phyloP scores from a whole-genome alignment of 2,329 filamentous ascomycete genomes.

The Seiridium unicorne region DNA sequence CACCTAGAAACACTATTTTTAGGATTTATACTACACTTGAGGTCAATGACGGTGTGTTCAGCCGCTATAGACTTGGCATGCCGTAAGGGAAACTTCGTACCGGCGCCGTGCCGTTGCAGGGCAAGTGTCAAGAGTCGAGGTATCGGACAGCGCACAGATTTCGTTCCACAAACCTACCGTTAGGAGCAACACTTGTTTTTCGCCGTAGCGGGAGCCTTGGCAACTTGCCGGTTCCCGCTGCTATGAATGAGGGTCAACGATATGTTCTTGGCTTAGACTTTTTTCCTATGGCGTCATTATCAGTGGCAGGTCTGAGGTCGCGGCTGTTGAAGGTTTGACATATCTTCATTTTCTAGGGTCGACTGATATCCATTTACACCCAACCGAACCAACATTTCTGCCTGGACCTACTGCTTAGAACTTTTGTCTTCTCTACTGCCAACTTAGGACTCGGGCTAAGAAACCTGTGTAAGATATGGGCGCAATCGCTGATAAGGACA shows the following conservation, averaged over 20 bases:
- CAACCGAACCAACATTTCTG: no score
- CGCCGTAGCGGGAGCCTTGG: neutral
- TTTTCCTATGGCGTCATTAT: neutral
- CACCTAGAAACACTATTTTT: no score
- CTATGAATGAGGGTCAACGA: neutral
- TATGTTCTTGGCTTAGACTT: neutral
- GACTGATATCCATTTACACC: no score
- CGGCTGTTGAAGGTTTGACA: neutral
- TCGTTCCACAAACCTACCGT: no score
- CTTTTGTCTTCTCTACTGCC: neutral
- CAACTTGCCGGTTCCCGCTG: neutral
- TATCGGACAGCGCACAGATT: no score
- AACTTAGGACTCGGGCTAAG: neutral
- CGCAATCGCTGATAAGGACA: neutral
- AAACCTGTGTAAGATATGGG: neutral
- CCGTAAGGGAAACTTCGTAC: constrained; percentile 6
- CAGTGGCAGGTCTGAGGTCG: neutral
- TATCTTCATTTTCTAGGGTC: neutral
- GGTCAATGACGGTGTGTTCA: neutral
- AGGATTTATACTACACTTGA: no score
- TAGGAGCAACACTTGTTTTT: neutral
- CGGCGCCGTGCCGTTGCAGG: neutral
- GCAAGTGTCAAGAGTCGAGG: neutral
- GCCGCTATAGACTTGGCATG: constrained; percentile 6
- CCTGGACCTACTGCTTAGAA: no score